Conservation (phyloP, 2,329 filamentous ascomycete genomes). For the Furcasterigmium sp. region DNA sequence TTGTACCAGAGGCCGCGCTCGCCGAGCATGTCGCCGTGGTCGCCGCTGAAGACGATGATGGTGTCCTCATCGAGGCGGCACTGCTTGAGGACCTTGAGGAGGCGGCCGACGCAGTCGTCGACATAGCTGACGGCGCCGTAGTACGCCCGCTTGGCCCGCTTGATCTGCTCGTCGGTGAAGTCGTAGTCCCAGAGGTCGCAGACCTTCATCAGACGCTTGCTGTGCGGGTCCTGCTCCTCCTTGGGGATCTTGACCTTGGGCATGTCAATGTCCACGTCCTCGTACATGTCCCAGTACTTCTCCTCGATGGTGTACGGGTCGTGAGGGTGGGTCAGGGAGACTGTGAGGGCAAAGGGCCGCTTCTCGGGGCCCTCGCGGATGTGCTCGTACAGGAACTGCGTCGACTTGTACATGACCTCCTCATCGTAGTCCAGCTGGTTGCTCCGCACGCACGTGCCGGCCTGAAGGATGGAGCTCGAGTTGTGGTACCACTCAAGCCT, state of each 20-base stretch:
- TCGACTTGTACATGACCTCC: constrained; percentile 89
- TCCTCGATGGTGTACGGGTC: constrained; percentile 92
- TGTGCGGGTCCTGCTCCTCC: constrained; percentile 81
- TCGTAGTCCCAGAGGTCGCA: constrained; percentile 82
- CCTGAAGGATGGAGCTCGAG: constrained; percentile 86
- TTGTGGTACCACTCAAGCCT: constrained; percentile 96
- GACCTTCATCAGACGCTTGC: constrained; percentile 78
- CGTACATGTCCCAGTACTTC: constrained; percentile 90
- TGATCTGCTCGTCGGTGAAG: constrained; percentile 81
- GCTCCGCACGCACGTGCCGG: constrained; percentile 80
- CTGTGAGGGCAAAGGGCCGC: constrained; percentile 80
- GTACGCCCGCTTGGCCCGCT: constrained; percentile 79
- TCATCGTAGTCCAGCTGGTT: constrained; percentile 97
- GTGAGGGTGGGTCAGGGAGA: constrained; percentile 90
- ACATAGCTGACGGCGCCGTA: constrained; percentile 93
- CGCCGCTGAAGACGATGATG: constrained; percentile 86
- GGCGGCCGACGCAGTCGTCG: constrained; percentile 83
- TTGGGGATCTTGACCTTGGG: constrained; percentile 74
- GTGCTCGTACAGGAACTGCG: constrained; percentile 86
- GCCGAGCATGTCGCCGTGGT: constrained; percentile 94
- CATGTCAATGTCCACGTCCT: constrained; percentile 79
- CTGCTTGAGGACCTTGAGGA: constrained; percentile 71
- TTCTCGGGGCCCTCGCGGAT: constrained; percentile 70
- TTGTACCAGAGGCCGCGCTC: constrained; percentile 94
- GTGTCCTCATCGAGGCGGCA: constrained; percentile 80